phyloP scores from a whole-genome alignment of 192 early-diverging fungal species.

The Dissophora globulifera region DNA sequence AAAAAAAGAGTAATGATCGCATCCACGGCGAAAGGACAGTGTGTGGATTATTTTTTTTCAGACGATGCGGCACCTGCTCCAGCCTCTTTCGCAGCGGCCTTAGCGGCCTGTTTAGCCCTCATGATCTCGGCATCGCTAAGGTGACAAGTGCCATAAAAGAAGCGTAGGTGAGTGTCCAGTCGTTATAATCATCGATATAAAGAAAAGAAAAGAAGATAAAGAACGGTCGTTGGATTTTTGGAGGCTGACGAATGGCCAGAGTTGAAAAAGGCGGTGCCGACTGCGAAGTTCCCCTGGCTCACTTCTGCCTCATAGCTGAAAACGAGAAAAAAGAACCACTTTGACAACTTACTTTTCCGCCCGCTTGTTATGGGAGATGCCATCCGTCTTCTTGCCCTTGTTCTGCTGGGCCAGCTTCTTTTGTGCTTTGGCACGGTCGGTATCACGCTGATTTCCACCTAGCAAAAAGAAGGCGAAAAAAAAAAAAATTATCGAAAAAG shows the following conservation, averaged over 20 bases:
- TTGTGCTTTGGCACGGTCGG: conserved; percentile 49
- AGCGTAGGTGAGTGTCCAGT: too few species aligned
- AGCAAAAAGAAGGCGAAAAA: not conserved
- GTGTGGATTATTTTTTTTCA: conserved; percentile 24
- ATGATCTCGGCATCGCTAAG: conserved; percentile 48
- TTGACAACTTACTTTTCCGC: conserved; percentile 19
- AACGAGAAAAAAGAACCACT: not conserved
- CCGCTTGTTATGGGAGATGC: conserved; percentile 32
- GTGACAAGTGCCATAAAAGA: too few species aligned
- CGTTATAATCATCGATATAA: too few species aligned
- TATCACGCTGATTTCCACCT: conserved; percentile 52
- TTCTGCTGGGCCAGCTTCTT: conserved; percentile 38
- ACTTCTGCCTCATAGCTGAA: too few species aligned
- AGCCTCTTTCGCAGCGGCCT: conserved; percentile 21
- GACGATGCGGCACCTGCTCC: conserved; percentile 5
- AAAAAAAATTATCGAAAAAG: not conserved
- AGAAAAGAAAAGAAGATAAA: conserved; percentile 1
- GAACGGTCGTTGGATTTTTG: too few species aligned
- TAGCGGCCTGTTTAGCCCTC: conserved; percentile 47
- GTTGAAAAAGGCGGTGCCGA: too few species aligned
- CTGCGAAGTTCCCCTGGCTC: not conserved
- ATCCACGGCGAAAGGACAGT: too few species aligned
- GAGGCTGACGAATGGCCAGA: too few species aligned
- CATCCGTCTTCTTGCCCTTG: conserved; percentile 38
- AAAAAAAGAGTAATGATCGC: not conserved